phyloP scores from a whole-genome alignment of 2,329 filamentous ascomycete genomes.

The Claviceps purpurea region DNA sequence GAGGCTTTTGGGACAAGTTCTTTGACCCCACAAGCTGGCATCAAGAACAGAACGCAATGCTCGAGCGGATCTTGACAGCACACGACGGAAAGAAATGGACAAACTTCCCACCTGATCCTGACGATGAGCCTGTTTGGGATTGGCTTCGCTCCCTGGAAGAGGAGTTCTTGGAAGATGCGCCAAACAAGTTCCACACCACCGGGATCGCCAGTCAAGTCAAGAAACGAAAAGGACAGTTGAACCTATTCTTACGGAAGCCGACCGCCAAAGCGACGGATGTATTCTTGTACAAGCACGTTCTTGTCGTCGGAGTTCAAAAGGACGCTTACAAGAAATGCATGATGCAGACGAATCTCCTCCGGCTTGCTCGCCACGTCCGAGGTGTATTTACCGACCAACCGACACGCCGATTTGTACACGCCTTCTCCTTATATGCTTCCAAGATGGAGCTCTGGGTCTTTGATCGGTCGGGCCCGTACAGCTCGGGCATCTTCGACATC shows the following conservation, averaged over 20 bases:
- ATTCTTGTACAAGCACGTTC: slow-evolving; percentile 10
- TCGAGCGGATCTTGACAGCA: slow-evolving; percentile 1
- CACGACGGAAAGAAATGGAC: slow-evolving; percentile 9
- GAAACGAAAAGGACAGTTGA: slow-evolving; percentile 11
- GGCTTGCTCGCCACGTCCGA: slow-evolving; percentile 10
- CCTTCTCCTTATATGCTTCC: slow-evolving; percentile 5
- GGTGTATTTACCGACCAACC: slow-evolving; percentile 9
- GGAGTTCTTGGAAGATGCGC: slow-evolving; percentile 6
- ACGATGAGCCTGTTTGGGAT: slow-evolving; percentile 5
- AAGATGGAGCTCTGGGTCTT: slow-evolving; percentile 14
- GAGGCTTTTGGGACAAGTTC: slow-evolving; percentile 8
- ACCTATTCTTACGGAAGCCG: slow-evolving; percentile 10
- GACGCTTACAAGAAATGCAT: slow-evolving; percentile 4
- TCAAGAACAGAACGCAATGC: slow-evolving; percentile 6
- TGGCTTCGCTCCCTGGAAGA: slow-evolving; percentile 5
- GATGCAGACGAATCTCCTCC: slow-evolving; percentile 10
- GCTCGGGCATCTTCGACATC: slow-evolving; percentile 8
- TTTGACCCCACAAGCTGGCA: slow-evolving; percentile 6
- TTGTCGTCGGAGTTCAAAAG: slow-evolving; percentile 11
- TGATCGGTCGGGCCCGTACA: slow-evolving; percentile 10
- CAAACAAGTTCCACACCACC: slow-evolving; percentile 9
- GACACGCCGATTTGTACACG: slow-evolving; percentile 11
- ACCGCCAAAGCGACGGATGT: not conserved
- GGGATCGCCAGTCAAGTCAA: slow-evolving; percentile 9
- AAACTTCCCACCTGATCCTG: too few relatives aligned